phyloP scores from a whole-genome alignment of 2,329 filamentous ascomycete genomes.

The Penicillium psychrosexuale region DNA sequence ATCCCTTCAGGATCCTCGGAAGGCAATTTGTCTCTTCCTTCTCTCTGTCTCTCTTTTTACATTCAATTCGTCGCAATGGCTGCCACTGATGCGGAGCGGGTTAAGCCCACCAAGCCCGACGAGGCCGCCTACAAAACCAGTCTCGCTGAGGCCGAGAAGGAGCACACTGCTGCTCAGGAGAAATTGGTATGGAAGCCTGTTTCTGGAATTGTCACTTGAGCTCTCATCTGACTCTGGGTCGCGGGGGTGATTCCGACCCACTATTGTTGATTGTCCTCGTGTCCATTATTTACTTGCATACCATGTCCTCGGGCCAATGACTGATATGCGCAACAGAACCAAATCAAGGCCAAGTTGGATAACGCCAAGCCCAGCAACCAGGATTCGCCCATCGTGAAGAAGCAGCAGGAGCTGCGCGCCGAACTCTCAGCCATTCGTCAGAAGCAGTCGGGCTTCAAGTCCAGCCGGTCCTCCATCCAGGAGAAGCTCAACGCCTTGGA shows the following conservation, averaged over 20 bases:
- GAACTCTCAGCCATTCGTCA: constrained; percentile 80
- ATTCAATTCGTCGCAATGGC: constrained; percentile 32
- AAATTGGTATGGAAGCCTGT: constrained; percentile 53
- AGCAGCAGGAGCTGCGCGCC: constrained; percentile 77
- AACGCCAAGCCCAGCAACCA: constrained; percentile 76
- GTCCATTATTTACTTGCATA: constrained; percentile 1
- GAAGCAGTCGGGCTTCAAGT: constrained; percentile 86
- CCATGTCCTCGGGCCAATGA: constrained; percentile 10
- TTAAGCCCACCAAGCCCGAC: constrained; percentile 80
- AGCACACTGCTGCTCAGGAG: constrained; percentile 73
- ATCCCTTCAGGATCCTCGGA: not conserved
- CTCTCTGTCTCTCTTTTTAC: constrained; percentile 13
- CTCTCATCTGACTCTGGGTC: not conserved
- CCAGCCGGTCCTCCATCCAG: constrained; percentile 69
- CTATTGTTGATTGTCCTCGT: constrained; percentile 3
- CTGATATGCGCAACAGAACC: constrained; percentile 63
- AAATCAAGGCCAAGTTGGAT: constrained; percentile 84
- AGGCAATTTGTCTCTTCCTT: constrained; percentile 10
- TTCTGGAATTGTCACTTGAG: not conserved
- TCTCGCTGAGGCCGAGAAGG: constrained; percentile 80
- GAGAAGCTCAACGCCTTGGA: constrained; percentile 93
- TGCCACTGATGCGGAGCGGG: constrained; percentile 39
- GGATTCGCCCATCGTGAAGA: constrained; percentile 75
- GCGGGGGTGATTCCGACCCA: constrained; percentile 2
- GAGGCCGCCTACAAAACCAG: constrained; percentile 77